These are phyloP conservation scores for Ogataea siamensis DNA, from an alignment of 805 yeast genomes.

Conservation along the genomic window DNA sequence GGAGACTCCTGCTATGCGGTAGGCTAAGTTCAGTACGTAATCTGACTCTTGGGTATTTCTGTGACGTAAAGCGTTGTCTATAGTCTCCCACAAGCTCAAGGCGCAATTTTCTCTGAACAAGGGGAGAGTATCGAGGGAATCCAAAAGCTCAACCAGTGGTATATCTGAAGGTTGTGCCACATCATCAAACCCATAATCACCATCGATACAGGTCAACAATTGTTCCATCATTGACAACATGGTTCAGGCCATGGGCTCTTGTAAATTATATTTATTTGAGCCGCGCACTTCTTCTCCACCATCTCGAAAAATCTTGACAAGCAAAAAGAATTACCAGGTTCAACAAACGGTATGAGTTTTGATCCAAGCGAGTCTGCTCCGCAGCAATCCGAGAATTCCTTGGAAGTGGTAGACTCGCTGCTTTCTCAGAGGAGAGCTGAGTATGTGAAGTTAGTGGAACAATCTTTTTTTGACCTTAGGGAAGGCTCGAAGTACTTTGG, in stretches of 20 bases:
- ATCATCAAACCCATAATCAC: neutral
- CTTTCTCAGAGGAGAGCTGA: constrained; percentile 20
- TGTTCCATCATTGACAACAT: constrained; percentile 4
- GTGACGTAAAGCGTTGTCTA: neutral
- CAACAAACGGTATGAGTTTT: constrained; percentile 4
- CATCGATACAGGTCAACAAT: constrained; percentile 1
- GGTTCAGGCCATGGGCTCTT: constrained; percentile 1
- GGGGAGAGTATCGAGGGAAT: constrained; percentile 5
- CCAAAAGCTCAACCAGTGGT: constrained; percentile 1
- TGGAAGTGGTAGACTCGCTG: constrained; percentile 11
- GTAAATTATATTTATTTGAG: constrained; percentile 7
- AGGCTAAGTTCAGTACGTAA: constrained; percentile 16
- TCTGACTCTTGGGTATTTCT: constrained; percentile 3
- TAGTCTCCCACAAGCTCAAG: neutral
- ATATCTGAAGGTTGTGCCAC: neutral
- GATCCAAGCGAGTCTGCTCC: constrained; percentile 1
- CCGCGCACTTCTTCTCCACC: constrained; percentile 14
- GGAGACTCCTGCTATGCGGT: constrained; percentile 18
- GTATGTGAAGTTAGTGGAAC: constrained; percentile 15
- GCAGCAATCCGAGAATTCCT: neutral
- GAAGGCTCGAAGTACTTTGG: constrained; percentile 52
- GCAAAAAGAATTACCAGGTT: constrained; percentile 3
- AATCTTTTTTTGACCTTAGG: constrained; percentile 18
- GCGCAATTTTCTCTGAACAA: constrained; percentile 1
- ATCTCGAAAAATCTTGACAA: constrained; percentile 8